phyloP scores from a whole-genome alignment of 257 asterid species.

The Solanum rostratum region DNA sequence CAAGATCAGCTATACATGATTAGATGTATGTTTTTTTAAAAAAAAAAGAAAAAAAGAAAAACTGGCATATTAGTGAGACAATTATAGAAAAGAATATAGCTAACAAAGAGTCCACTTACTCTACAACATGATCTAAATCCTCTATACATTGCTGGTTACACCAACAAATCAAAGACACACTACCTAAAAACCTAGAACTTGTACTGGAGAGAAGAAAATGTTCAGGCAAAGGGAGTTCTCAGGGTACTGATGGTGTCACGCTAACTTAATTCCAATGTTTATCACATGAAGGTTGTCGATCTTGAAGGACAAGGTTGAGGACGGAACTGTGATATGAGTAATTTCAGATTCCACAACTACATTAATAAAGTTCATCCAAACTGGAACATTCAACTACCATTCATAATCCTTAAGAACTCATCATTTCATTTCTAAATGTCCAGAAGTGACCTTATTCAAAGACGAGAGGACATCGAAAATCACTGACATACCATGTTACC shows the following conservation, averaged over 20 bases:
- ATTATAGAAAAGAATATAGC: neutral
- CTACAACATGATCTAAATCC: neutral
- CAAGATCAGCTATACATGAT: neutral
- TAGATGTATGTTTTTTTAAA: neutral
- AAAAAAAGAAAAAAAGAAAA: no score
- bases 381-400: neutral
- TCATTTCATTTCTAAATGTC: neutral
- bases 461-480: neutral
- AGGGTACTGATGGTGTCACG: neutral
- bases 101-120: neutral
- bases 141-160: neutral
- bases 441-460: neutral
- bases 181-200: neutral
- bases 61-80: neutral
- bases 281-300: neutral
- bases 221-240: neutral
- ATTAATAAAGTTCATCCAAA: neutral
- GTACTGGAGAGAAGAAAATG: neutral
- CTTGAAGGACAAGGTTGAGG: neutral
- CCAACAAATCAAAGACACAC: neutral
- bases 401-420: neutral
- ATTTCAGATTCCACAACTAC: neutral
- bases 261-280: neutral
- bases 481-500: neutral
- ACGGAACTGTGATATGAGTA: neutral